phyloP scores from a whole-genome alignment of 202 grass and related monocot genomes.

The Alloteropsis angusta region DNA sequence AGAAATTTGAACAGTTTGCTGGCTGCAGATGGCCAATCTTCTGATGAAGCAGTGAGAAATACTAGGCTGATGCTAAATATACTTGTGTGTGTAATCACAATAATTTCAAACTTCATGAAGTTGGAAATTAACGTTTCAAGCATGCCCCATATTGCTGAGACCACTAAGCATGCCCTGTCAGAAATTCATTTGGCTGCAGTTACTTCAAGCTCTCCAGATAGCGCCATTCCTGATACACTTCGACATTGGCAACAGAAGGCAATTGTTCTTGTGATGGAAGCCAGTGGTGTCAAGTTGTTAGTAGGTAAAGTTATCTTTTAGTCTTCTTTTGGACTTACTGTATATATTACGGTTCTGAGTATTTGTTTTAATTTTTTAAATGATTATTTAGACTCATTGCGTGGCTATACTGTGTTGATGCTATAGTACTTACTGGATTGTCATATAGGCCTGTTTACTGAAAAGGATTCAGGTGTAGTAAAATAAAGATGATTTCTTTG shows the following conservation, averaged over 20 bases:
- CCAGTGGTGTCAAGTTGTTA: slow-evolving; percentile 79
- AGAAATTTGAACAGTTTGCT: slow-evolving; percentile 55
- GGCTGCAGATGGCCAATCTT: slow-evolving; percentile 48
- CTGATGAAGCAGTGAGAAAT: slow-evolving; percentile 46
- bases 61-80: slow-evolving; percentile 57
- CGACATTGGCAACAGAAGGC: slow-evolving; percentile 72
- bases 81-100: slow-evolving; percentile 59
- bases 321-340: slow-evolving; percentile 5
- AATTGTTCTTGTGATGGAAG: slow-evolving; percentile 76
- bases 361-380: neutral
- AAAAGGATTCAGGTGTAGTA: neutral
- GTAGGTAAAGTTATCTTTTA: slow-evolving; percentile 62
- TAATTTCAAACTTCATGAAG: slow-evolving; percentile 77
- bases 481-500: neutral
- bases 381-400: neutral
- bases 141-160: slow-evolving; percentile 26
- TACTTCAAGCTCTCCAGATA: slow-evolving; percentile 39
- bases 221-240: slow-evolving; percentile 32
- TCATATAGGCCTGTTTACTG: neutral
- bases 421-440: slow-evolving; percentile 3
- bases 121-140: slow-evolving; percentile 33
- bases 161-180: slow-evolving; percentile 38
- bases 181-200: slow-evolving; percentile 18
- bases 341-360: neutral
- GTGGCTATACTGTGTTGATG: slow-evolving; percentile 5